Percentiles rank a stretch among this genome's conserved stretches.
Evolutionary conservation across 169 alveolate genomes (phyloP).

Genomic region (Perkinsus olseni): DNA sequence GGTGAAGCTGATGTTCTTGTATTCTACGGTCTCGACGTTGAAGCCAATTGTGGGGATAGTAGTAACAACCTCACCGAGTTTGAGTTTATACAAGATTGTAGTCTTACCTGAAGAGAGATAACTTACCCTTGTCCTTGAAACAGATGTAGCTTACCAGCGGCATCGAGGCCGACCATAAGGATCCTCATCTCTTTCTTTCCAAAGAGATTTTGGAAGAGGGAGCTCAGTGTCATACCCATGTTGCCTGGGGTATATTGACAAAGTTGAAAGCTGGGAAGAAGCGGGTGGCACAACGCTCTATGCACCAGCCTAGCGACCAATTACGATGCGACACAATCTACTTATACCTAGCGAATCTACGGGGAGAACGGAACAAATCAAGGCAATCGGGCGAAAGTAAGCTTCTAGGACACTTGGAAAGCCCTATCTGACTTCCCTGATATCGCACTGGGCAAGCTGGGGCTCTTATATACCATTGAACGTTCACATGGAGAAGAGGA

Average conservation of each 20-base stretch:
- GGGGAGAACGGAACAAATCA: no score
- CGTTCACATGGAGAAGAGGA: no score
- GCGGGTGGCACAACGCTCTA: no score
- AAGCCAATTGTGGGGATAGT: constrained; percentile 95
- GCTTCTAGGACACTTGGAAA: no score
- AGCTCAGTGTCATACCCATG: constrained; percentile 66
- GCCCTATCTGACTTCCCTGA: no score
- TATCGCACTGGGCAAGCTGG: no score
- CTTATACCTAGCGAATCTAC: no score
- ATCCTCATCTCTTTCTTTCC: constrained; percentile 89
- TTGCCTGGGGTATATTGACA: constrained; percentile 1
- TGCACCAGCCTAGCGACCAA: no score
- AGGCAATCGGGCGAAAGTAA: no score
- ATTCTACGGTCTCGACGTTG: constrained; percentile 88
- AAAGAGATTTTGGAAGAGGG: constrained; percentile 63
- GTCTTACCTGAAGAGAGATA: constrained; percentile 81
- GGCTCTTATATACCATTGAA: no score
- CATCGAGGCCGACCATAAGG: constrained; percentile 89
- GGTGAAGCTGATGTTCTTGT: constrained; percentile 80
- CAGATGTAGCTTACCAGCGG: constrained; percentile 46
- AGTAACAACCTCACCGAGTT: constrained; percentile 90
- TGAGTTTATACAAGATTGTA: constrained; percentile 89
- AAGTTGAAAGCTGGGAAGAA: no score
- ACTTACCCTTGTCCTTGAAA: background rate
- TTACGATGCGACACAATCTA: no score